Base-by-base conservation (phyloP, 139 green algal genomes). In the Chlorella sp. region DNA sequence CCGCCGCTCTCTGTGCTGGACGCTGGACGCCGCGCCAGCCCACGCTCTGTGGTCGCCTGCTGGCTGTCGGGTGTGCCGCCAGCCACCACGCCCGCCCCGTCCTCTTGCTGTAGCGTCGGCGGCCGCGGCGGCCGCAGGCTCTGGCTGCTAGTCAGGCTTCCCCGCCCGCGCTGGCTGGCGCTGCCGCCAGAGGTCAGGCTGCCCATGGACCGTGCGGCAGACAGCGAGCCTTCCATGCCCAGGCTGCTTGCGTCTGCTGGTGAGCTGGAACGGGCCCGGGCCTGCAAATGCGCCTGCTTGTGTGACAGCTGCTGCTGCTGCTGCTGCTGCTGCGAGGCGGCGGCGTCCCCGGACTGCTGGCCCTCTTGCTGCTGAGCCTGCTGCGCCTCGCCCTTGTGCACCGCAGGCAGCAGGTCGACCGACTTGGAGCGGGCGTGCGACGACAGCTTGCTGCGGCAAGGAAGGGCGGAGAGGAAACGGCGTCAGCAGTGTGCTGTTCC, bases 381-480 rank as follows among this genome's bases (percentile, higher is more conserved):
- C 65, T 72, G n/a, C 7, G 30, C 1, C 30, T 13, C 65, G n/a
- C 30, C 30, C 65, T 23, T 18, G 15, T 72, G 65, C 30, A 17
- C 36, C 13, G 65, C 30, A 26, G 28, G 13, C 39, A 78, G 70
- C 62, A 83, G 39, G 13, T 83, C 78, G 18, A 65, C 63, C 5
- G 78, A 83, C n/a, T 67, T 44, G 63, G 39, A 65, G 28, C 78
- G 78, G 0, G 28, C 17, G 30, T 83, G 78, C 20, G 74, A 65
- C 17, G 63, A 74, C 63, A 83, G 78, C 78, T 74, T 83, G 62
- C 76, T 82, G 76, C 76, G 70, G 23, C 7, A 6, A 16, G 36
- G 7, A 9, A 13, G 71, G 71, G 23, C 39, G 16, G 4, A 36
- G 39, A 6, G 3, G 28, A 12, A 2, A n/a, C 17, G 36, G 38